A percentile compares a stretch with the other conserved stretches of the same genome.
Conservation (phyloP, 345 rosid species). For the Eutrema heterophyllum region DNA sequence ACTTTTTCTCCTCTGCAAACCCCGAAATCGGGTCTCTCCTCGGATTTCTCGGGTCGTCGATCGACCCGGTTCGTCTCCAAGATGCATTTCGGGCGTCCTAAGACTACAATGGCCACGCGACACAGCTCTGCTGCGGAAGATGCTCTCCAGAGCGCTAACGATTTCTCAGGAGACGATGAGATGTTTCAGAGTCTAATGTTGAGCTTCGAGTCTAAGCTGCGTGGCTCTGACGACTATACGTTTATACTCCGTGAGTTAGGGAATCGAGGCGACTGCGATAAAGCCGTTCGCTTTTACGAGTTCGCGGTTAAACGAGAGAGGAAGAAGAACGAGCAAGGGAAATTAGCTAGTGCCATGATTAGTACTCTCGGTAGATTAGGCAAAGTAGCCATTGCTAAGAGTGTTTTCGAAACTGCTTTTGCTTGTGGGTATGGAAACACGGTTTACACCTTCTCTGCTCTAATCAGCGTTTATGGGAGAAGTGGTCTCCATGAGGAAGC, state of each 20-base stretch:
- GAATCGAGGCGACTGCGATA: constrained; percentile 58
- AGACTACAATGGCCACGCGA: constrained; percentile 41
- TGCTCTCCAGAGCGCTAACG: constrained; percentile 50
- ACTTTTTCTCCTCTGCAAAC: constrained; percentile 40
- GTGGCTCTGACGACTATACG: constrained; percentile 73
- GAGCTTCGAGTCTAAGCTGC: constrained; percentile 55
- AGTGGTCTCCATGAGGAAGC: constrained; percentile 71
- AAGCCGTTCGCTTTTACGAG: constrained; percentile 61
- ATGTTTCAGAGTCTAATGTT: constrained; percentile 48
- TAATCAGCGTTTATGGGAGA: constrained; percentile 83
- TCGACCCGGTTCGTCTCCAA: constrained; percentile 87
- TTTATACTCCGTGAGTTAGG: constrained; percentile 84
- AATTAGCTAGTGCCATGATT: constrained; percentile 77
- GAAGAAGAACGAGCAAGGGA: constrained; percentile 79
- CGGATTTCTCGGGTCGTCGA: constrained; percentile 80
- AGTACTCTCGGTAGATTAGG: constrained; percentile 80
- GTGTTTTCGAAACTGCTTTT: constrained; percentile 68
- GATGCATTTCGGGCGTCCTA: constrained; percentile 74
- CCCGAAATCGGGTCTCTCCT: constrained; percentile 43
- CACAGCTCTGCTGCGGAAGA: constrained; percentile 64
- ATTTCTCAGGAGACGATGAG: constrained; percentile 37
- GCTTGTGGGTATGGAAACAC: constrained; percentile 81
- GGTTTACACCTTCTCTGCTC: constrained; percentile 82
- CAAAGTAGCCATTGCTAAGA: constrained; percentile 64
- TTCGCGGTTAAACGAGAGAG: constrained; percentile 66